Conservation (phyloP, 2,329 filamentous ascomycete species). For the Pseudogymnoascus sp. region DNA sequence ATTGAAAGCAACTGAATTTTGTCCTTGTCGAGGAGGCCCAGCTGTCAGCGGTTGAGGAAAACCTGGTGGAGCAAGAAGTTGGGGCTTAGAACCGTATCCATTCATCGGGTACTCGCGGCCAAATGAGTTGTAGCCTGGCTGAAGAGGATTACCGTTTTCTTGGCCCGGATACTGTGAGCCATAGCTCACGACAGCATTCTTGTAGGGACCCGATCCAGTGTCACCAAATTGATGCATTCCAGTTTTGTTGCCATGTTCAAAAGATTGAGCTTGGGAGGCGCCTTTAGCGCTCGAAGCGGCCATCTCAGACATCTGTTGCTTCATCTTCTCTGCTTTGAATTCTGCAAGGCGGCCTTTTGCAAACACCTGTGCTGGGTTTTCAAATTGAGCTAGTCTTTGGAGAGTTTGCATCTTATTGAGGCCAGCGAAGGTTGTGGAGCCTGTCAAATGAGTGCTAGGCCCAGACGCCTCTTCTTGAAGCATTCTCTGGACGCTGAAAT, state of each 20-base stretch:
- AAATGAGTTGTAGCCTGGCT: constrained; percentile 1
- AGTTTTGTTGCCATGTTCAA: not conserved
- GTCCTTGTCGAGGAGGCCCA: constrained; percentile 27
- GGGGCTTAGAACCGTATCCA: not conserved
- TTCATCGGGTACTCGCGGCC: not conserved
- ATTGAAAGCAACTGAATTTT: constrained; percentile 12
- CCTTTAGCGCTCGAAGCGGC: not conserved
- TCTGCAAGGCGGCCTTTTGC: constrained; percentile 21
- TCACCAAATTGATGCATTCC: not conserved
- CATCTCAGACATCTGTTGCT: not conserved
- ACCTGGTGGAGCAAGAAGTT: constrained; percentile 13
- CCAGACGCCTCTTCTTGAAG: not conserved
- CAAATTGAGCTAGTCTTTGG: constrained; percentile 24
- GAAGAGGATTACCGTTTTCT: not conserved
- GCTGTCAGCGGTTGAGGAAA: constrained; percentile 28
- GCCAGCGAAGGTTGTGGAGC: constrained; percentile 14
- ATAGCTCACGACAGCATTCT: not conserved
- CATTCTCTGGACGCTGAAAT: constrained; percentile 6
- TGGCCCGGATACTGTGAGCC: not conserved
- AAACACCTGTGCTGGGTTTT: constrained; percentile 22
- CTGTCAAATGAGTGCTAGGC: not conserved
- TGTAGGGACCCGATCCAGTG: not conserved
- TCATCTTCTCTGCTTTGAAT: constrained; percentile 15
- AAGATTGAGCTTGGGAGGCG: not conserved
- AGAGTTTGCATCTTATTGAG: constrained; percentile 27